A percentile compares a stretch with the other conserved stretches of the same genome.
phyloP scores from a whole-genome alignment of 805 yeast species.

The Candida ascalaphidarum region DNA sequence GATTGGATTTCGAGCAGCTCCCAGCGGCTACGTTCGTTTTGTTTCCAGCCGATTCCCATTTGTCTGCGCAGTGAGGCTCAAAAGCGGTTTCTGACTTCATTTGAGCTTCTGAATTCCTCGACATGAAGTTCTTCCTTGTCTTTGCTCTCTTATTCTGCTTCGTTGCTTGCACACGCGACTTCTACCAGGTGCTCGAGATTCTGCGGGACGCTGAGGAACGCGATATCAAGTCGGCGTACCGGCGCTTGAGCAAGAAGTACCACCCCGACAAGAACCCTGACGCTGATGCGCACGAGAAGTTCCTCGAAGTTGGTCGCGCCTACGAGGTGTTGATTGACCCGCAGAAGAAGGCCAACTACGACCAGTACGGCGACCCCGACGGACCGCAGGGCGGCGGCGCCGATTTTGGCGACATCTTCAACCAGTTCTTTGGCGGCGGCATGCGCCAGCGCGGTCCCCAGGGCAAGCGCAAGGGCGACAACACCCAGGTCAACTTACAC shows the following conservation, averaged over 20 bases:
- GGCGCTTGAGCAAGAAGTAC: slow-evolving; percentile 71
- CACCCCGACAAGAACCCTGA: slow-evolving; percentile 94
- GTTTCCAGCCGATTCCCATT: too few relatives aligned
- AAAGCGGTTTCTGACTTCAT: too few relatives aligned
- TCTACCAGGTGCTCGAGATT: slow-evolving; percentile 61
- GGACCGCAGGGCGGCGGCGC: slow-evolving; percentile 26
- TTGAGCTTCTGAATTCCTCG: too few relatives aligned
- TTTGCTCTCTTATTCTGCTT: too few relatives aligned
- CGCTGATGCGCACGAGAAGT: slow-evolving; percentile 76
- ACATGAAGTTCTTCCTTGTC: too few relatives aligned
- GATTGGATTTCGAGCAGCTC: too few relatives aligned
- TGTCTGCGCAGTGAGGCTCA: too few relatives aligned
- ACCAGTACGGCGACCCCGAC: slow-evolving; percentile 66
- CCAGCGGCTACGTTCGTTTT: too few relatives aligned
- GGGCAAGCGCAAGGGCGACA: slow-evolving; percentile 43
- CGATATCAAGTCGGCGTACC: slow-evolving; percentile 79
- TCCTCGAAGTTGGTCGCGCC: slow-evolving; percentile 88
- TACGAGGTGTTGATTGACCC: slow-evolving; percentile 75
- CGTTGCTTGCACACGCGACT: slow-evolving; percentile 36
- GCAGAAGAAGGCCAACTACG: slow-evolving; percentile 63
- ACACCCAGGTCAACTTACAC: slow-evolving; percentile 47
- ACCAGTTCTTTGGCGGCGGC: slow-evolving; percentile 33
- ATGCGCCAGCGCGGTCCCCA: slow-evolving; percentile 8
- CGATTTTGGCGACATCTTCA: slow-evolving; percentile 54
- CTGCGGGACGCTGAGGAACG: slow-evolving; percentile 60